Percentiles rank a stretch among this genome's conserved stretches.
phyloP scores from a whole-genome alignment of 1,284 basidiomycete species.

The Binderoboletus segoi region DNA sequence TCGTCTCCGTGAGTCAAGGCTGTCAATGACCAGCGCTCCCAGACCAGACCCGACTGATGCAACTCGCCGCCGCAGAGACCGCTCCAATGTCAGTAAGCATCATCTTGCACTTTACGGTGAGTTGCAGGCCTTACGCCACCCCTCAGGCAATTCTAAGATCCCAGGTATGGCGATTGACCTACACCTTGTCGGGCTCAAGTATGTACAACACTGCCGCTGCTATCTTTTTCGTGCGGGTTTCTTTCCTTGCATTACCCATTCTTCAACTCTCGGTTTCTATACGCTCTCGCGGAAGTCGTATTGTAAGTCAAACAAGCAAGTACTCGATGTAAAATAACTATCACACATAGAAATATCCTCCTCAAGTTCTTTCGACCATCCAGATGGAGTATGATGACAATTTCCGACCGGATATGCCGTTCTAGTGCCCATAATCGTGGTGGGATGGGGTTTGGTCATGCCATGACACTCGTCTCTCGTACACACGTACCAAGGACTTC shows the following conservation, averaged over 20 bases:
- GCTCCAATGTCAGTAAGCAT: conserved; percentile 37
- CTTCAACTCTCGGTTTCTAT: conserved; percentile 44
- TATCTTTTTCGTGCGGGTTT: conserved; percentile 47
- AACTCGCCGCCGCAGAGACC: conserved; percentile 35
- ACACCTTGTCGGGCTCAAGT: conserved; percentile 42
- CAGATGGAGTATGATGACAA: conserved; percentile 44
- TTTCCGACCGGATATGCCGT: no score
- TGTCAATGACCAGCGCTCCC: neutral
- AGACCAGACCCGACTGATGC: neutral
- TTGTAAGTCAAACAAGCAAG: conserved; percentile 39
- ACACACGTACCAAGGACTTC: conserved; percentile 35
- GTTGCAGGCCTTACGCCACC: neutral
- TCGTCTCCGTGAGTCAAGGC: conserved; percentile 50
- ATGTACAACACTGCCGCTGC: conserved; percentile 52
- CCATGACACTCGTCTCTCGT: conserved; percentile 45
- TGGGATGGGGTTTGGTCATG: conserved; percentile 51
- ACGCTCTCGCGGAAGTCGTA: conserved; percentile 50
- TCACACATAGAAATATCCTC: conserved; percentile 42
- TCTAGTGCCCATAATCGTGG: conserved; percentile 51
- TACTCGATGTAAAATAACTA: conserved; percentile 6
- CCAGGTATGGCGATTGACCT: conserved; percentile 47
- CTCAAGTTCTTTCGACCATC: conserved; percentile 51
- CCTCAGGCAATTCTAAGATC: conserved; percentile 37
- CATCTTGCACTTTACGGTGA: neutral
- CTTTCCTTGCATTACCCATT: neutral